Evolutionary conservation across 495 filamentous ascomycete species (phyloP).

Genomic region (Penicillium goetzii): DNA sequence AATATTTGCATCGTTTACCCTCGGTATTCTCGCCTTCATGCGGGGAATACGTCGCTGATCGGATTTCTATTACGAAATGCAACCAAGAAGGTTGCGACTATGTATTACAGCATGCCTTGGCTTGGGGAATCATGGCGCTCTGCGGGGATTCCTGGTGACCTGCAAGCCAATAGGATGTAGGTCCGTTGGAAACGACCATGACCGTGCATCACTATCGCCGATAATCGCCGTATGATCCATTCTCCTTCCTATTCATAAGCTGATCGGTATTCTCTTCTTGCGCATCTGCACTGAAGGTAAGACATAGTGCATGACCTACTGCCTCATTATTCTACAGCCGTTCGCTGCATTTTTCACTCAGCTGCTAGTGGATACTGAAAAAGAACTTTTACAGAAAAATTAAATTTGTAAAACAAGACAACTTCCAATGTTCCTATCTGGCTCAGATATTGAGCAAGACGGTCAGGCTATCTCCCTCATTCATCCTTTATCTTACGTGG

Average conservation of each 20-base stretch:
- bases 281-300: not conserved
- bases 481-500: no score
- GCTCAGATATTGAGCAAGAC: no score
- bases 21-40: slow-evolving; percentile 4
- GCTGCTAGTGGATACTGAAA: no score
- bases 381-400: no score
- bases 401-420: no score
- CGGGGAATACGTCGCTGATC: slow-evolving; percentile 9
- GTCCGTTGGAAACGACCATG: slow-evolving; percentile 10
- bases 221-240: slow-evolving; percentile 19
- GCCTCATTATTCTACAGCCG: no score
- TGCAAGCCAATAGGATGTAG: slow-evolving; percentile 20
- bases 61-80: slow-evolving; percentile 13
- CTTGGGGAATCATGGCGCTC: not conserved
- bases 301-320: not conserved
- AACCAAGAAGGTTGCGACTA: not conserved
- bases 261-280: not conserved
- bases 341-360: no score
- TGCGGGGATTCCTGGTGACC: not conserved
- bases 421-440: no score
- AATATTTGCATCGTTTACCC: not conserved
- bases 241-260: no score
- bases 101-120: slow-evolving; percentile 4
- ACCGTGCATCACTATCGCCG: slow-evolving; percentile 11
- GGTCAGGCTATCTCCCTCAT: no score